Evolutionary conservation across 2,329 filamentous ascomycete genomes (phyloP), one percentile per base, ranked within the genome.

Genomic region (Verticillium albo-atrum): DNA sequence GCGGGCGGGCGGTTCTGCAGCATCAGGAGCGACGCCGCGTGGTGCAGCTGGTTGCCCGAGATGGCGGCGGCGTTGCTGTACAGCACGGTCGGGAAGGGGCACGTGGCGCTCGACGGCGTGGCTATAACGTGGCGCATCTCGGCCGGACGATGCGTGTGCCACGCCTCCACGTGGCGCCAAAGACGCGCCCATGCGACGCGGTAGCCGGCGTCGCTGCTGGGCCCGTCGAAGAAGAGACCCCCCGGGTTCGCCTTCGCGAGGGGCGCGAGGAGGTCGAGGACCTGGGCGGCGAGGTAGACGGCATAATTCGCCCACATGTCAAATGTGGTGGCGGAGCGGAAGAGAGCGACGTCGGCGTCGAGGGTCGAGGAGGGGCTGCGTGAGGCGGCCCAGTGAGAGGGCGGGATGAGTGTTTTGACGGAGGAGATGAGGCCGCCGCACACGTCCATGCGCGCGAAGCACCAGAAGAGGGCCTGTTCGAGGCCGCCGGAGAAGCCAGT

Each of bases 371-470:
- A 10, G 6, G 42, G n/a, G 4, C 65, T 60, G 17, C 68, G 66
- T 0, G 74, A 74, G 42, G n/a, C 42, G 0, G 77, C 72, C 81
- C 81, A 83, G 58, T 75, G 74, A 1, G 71, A 70, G 9, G 78
- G 72, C 2, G 77, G 78, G 6, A 83, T 78, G 12, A 82, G 73
- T 0, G 81, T 82, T 58, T 75, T 74, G 62, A 80, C 76, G 32
- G 79, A 78, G 4, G 78, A 81, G 7, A 83, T 81, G 6, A 83
- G 71, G 0, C 78, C 79, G n/a, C 80, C 79, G 58, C 79, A 82
- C 26, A 82, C 76, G 63, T 82, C 79, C 80, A 83, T 83, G 7
- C 80, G 74, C 0, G 79, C 80, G 67, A 82, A 83, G 58, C 79
- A 82, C 81, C 81, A 83, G 60, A 83, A 83, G 0, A 83, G 67